A percentile compares a stretch with the other conserved stretches of the same genome.
These are phyloP conservation scores for Mycothermus thermophilus DNA, from an alignment of 495 filamentous ascomycete genomes.

Conservation along the genomic window DNA sequence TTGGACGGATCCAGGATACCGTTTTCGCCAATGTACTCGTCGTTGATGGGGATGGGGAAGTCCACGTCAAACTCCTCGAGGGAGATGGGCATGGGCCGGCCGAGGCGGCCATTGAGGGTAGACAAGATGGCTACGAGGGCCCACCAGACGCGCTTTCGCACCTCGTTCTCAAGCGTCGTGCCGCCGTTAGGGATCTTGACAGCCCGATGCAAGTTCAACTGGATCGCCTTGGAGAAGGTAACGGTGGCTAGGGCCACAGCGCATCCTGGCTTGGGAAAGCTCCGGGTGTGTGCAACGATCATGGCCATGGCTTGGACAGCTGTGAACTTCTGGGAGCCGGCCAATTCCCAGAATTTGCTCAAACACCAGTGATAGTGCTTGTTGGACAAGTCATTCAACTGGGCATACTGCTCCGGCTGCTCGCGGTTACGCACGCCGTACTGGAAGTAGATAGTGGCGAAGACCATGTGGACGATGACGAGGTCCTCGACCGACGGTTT, in stretches of 20 bases:
- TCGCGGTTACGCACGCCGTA: slow-evolving; percentile 49
- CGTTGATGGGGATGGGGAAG: slow-evolving; percentile 52
- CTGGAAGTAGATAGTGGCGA: slow-evolving; percentile 64
- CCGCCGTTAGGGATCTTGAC: slow-evolving; percentile 40
- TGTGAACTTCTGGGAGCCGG: slow-evolving; percentile 42
- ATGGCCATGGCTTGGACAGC: slow-evolving; percentile 58
- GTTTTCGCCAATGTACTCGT: slow-evolving; percentile 46
- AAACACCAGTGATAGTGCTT: slow-evolving; percentile 63
- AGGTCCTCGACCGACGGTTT: slow-evolving; percentile 46
- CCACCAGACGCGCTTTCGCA: slow-evolving; percentile 70
- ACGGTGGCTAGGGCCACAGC: slow-evolving; percentile 48
- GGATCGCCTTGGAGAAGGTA: slow-evolving; percentile 50
- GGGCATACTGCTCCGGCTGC: slow-evolving; percentile 33
- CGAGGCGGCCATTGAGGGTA: slow-evolving; percentile 55
- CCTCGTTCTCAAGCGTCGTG: slow-evolving; percentile 52
- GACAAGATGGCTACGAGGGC: slow-evolving; percentile 46
- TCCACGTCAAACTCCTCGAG: slow-evolving; percentile 63
- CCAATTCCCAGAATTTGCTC: slow-evolving; percentile 49
- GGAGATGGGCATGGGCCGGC: slow-evolving; percentile 58
- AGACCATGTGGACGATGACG: slow-evolving; percentile 64
- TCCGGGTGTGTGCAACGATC: slow-evolving; percentile 54
- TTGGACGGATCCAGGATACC: slow-evolving; percentile 33
- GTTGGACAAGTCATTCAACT: slow-evolving; percentile 48
- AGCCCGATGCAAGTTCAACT: slow-evolving; percentile 59
- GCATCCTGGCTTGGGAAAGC: slow-evolving; percentile 65